Evolutionary conservation across 2,329 filamentous ascomycete genomes (phyloP).

Genomic region (Talaromyces piceae): DNA sequence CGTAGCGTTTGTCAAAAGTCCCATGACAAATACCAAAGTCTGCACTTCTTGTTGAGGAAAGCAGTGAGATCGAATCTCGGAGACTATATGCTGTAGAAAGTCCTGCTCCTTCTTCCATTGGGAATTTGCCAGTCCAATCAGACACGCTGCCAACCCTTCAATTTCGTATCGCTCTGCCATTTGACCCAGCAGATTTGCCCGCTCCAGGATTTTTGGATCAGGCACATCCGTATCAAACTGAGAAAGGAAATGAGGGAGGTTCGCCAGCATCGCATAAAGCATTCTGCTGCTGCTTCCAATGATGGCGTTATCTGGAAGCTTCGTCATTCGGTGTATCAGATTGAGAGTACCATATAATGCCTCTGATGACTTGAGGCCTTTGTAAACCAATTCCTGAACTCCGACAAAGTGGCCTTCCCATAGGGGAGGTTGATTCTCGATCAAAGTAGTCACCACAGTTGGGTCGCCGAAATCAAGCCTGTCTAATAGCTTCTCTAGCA

Average conservation of each 20-base stretch:
- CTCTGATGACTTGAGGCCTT: slow-evolving; percentile 78
- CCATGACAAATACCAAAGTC: slow-evolving; percentile 82
- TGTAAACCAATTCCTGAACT: slow-evolving; percentile 77
- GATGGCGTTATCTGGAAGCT: slow-evolving; percentile 69
- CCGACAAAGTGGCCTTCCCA: slow-evolving; percentile 91
- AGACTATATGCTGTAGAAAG: slow-evolving; percentile 67
- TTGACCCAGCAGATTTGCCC: slow-evolving; percentile 61
- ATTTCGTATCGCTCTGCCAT: slow-evolving; percentile 68
- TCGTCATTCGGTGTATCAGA: slow-evolving; percentile 69
- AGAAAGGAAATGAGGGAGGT: slow-evolving; percentile 76
- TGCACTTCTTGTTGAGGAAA: slow-evolving; percentile 76
- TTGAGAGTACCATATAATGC: slow-evolving; percentile 72
- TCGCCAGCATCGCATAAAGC: slow-evolving; percentile 82
- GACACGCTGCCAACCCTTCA: slow-evolving; percentile 57
- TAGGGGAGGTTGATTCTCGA: slow-evolving; percentile 70
- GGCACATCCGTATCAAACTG: slow-evolving; percentile 61
- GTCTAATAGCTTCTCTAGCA: slow-evolving; percentile 78
- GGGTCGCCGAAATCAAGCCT: slow-evolving; percentile 74
- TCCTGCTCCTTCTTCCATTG: slow-evolving; percentile 63
- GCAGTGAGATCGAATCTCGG: slow-evolving; percentile 67
- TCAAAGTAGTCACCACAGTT: slow-evolving; percentile 60
- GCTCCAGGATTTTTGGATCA: slow-evolving; percentile 50
- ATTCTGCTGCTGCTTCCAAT: slow-evolving; percentile 76
- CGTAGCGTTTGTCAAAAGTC: slow-evolving; percentile 78
- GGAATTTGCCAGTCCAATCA: slow-evolving; percentile 62